Conservation (phyloP, 2,329 filamentous ascomycete genomes). For the Fusarium sp. region DNA sequence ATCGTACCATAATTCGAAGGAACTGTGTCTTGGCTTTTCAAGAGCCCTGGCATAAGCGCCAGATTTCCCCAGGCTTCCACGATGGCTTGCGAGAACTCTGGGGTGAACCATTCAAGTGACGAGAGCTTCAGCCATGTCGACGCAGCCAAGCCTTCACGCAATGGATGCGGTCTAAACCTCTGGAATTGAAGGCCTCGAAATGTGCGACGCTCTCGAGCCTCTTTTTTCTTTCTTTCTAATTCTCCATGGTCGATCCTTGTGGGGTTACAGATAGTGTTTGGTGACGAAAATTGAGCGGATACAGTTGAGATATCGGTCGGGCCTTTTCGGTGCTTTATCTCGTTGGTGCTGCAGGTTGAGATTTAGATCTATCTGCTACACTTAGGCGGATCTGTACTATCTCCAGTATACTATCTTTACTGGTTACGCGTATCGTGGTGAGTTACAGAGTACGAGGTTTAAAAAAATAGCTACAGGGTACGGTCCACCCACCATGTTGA, state of each 20-base stretch:
- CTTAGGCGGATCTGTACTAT: neutral
- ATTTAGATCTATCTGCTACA: neutral
- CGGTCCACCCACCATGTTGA: neutral
- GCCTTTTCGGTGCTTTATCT: slow-evolving; percentile 29
- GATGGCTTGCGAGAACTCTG: slow-evolving; percentile 24
- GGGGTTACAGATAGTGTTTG: neutral
- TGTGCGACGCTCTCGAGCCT: neutral
- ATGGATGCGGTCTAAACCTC: neutral
- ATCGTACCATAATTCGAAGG: slow-evolving; percentile 22
- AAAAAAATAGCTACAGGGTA: slow-evolving; percentile 1
- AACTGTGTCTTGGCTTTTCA: slow-evolving; percentile 7
- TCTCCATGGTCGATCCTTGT: slow-evolving; percentile 16
- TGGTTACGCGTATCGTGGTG: neutral
- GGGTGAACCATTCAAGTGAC: slow-evolving; percentile 11
- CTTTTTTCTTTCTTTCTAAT: neutral
- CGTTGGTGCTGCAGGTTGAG: neutral
- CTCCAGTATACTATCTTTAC: neutral
- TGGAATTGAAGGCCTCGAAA: slow-evolving; percentile 12
- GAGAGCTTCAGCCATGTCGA: slow-evolving; percentile 5
- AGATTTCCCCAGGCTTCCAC: slow-evolving; percentile 29
- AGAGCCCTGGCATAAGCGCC: slow-evolving; percentile 14
- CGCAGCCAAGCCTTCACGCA: slow-evolving; percentile 23
- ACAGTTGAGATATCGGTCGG: slow-evolving; percentile 8
- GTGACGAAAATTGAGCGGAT: slow-evolving; percentile 18
- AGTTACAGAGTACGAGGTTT: neutral